Base-by-base conservation (phyloP, 495 filamentous ascomycete genomes). In the Penicillium maclennaniae region DNA sequence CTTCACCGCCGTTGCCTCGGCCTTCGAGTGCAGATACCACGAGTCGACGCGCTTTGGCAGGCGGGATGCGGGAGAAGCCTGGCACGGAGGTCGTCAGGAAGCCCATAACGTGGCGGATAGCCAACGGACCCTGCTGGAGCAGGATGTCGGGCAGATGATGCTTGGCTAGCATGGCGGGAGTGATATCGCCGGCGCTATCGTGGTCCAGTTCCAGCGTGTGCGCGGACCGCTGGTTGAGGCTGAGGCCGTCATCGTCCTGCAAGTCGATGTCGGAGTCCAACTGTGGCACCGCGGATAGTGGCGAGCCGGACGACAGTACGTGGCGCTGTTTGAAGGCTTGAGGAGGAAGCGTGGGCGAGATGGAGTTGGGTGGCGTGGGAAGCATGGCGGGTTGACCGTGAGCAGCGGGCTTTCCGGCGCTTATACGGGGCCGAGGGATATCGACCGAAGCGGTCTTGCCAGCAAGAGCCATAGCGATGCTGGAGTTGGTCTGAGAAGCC, bases 351-450 rank as follows among this genome's bases (percentile, higher is more conserved):
- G 83, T 85, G 27, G 92, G 93, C 36, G 92, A 97, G 68, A 97
- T 92, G 65, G 93, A 97, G 74, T 95, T 95, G 47, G 92, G 92
- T 62, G 92, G 92, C 71, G 92, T 97, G 45, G 87, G 92, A 60
- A 97, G 84, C 71, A 80, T 76, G 49, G 63, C 65, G 55, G 79
- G 73, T 71, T 79, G 77, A 58, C 74, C 76, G 49, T 76, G 81
- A 68, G 79, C 70, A 71, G 81, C 63, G 60, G 73, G 71, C 68
- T 71, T 83, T 71, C 78, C 75, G 69, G 81, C 73, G 79, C 80
- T 74, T 69, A 84, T 79, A 59, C 75, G 79, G 38, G 80, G 79
- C 69, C 85, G 82, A 53, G 81, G 83, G 70, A 92, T 92, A 80
- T 92, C 84, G 76, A 83, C 73, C 37, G 77, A 82, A 50, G 77